These are phyloP conservation scores for Mycosarcoma maydis DNA, from an alignment of 1,284 basidiomycete genomes.

Conservation along the genomic window DNA sequence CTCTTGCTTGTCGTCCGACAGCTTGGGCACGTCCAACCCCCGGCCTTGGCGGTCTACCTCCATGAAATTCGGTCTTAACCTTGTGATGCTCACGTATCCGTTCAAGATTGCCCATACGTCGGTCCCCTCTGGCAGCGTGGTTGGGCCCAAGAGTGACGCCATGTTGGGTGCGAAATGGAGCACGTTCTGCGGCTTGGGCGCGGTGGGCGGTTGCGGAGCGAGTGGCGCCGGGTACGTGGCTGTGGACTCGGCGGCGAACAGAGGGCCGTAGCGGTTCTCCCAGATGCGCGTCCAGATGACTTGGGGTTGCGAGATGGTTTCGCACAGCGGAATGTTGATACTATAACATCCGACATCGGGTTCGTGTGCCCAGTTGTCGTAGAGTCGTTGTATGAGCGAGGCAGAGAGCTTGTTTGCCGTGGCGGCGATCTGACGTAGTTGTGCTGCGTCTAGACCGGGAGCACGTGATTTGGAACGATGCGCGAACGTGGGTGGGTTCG, in stretches of 20 bases:
- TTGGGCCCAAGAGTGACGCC: conserved; percentile 51
- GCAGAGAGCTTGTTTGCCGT: conserved; percentile 44
- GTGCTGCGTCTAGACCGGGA: conserved; percentile 25
- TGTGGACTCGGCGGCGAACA: conserved; percentile 30
- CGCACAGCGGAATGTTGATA: conserved; percentile 63
- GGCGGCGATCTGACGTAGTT: conserved; percentile 12
- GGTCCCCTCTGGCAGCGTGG: conserved; percentile 40
- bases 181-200: conserved; percentile 40
- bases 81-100: conserved; percentile 58
- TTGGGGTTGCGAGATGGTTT: conserved; percentile 50
- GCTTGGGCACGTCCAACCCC: conserved; percentile 25
- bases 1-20: not conserved
- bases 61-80: conserved; percentile 53
- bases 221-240: conserved; percentile 24
- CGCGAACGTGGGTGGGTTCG: conserved; percentile 45
- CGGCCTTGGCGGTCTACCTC: conserved; percentile 35
- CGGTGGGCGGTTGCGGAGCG: conserved; percentile 28
- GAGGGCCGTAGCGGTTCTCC: conserved; percentile 53
- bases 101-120: conserved; percentile 63
- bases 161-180: conserved; percentile 63
- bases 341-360: conserved; percentile 53
- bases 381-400: conserved; percentile 50
- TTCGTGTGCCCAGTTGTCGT: conserved; percentile 53
- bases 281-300: conserved; percentile 63
- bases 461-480: conserved; percentile 22